Conservation (phyloP, 83 land plant species). For the Picea abies region DNA sequence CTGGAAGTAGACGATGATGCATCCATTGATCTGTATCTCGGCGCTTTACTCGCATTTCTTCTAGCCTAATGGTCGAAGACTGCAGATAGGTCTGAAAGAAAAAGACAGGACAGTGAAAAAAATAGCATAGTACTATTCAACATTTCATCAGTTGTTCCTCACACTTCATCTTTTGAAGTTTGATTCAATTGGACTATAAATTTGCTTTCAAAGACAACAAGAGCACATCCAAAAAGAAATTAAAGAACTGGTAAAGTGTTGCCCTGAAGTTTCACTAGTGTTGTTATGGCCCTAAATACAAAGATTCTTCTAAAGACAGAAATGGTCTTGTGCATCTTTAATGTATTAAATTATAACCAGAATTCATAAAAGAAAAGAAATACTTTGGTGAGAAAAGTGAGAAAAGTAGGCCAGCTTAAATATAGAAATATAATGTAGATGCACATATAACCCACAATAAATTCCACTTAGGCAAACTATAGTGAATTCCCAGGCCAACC, state of each 20-base stretch:
- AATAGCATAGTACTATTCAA: neutral
- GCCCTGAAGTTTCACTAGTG: neutral
- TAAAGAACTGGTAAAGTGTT: neutral
- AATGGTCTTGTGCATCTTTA: too few relatives aligned
- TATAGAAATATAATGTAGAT: too few relatives aligned
- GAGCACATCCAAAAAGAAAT: neutral
- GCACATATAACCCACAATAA: too few relatives aligned
- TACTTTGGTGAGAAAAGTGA: too few relatives aligned
- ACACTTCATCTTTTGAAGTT: neutral
- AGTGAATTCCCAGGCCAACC: too few relatives aligned
- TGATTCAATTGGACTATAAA: neutral
- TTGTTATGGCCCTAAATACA: too few relatives aligned
- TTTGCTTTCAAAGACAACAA: constrained; percentile 9
- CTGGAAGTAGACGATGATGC: constrained; percentile 84
- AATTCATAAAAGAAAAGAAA: too few relatives aligned
- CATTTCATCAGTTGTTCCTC: neutral
- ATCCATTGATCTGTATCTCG: constrained; percentile 96
- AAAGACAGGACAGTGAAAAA: neutral
- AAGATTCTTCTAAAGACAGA: too few relatives aligned
- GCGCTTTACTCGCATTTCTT: constrained; percentile 80
- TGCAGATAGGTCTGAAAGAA: constrained; percentile 69
- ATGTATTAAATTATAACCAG: too few relatives aligned
- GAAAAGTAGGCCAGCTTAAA: too few relatives aligned
- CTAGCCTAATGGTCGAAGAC: constrained; percentile 67
- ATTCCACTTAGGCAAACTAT: too few relatives aligned